Percentiles rank a stretch among this genome's conserved stretches.
Evolutionary conservation across 2,329 filamentous ascomycete genomes (phyloP).

Genomic region (Fusarium lyarnte): DNA sequence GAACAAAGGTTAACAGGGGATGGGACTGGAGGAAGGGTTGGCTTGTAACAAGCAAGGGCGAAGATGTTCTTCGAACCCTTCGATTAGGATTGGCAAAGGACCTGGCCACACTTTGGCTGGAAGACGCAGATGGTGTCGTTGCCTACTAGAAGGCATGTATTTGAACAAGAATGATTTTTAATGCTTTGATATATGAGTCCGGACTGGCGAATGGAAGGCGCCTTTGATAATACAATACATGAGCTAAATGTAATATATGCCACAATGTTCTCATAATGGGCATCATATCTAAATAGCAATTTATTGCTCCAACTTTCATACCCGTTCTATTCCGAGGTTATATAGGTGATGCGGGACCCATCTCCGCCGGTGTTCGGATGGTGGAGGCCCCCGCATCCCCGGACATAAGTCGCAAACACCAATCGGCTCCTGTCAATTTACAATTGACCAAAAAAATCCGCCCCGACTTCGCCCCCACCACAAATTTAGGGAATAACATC

Average conservation of each 20-base stretch:
- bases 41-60: constrained; percentile 70
- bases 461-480: constrained; percentile 45
- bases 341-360: neutral
- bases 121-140: constrained; percentile 68
- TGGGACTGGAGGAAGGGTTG: constrained; percentile 86
- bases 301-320: neutral
- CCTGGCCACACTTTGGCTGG: constrained; percentile 74
- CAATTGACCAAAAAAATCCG: constrained; percentile 46
- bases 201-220: constrained; percentile 21
- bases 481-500: constrained; percentile 22
- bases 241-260: constrained; percentile 6
- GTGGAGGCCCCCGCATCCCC: constrained; percentile 39
- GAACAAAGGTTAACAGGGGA: constrained; percentile 64
- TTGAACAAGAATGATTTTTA: constrained; percentile 21
- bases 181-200: constrained; percentile 15
- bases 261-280: neutral
- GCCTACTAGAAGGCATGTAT: constrained; percentile 47
- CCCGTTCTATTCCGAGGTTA: neutral
- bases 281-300: neutral
- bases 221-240: constrained; percentile 34
- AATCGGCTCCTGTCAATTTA: constrained; percentile 50
- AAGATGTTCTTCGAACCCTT: constrained; percentile 77
- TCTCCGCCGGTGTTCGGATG: constrained; percentile 36
- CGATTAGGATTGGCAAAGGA: constrained; percentile 79
- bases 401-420: constrained; percentile 40